Evolutionary conservation across 108 stramenopile genomes (phyloP).

Genomic region (Pinguiococcus pyrenoidosus): DNA sequence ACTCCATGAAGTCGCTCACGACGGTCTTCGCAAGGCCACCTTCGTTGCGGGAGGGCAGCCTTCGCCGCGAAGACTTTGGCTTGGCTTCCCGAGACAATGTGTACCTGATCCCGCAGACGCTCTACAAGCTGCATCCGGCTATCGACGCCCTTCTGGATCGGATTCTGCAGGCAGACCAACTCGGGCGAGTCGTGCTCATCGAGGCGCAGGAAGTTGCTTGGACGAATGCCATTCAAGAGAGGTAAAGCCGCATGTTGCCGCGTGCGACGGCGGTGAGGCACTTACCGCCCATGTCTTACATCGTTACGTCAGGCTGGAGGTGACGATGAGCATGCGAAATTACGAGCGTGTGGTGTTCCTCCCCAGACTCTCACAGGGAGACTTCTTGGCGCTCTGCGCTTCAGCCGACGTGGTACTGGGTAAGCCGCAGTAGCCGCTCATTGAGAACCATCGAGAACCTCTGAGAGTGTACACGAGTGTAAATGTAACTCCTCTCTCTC

Average conservation of each 20-base stretch:
- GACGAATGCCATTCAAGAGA: constrained; percentile 1
- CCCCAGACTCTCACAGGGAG: too few relatives aligned
- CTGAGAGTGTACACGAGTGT: too few relatives aligned
- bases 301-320: background rate
- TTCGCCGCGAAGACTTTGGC: constrained; percentile 6
- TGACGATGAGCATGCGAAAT: background rate
- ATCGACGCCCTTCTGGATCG: constrained; percentile 16
- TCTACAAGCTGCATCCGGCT: constrained; percentile 34
- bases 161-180: constrained; percentile 7
- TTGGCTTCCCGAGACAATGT: constrained; percentile 6
- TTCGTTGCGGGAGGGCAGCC: background rate
- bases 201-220: background rate
- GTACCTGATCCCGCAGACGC: constrained; percentile 26
- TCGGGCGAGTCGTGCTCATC: background rate
- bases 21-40: constrained; percentile 13
- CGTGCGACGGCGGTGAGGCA: too few relatives aligned
- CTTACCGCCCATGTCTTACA: background rate
- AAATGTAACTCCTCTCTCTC: too few relatives aligned
- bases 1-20: constrained; percentile 26
- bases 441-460: too few relatives aligned
- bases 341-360: constrained; percentile 3
- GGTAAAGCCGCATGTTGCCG: too few relatives aligned
- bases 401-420: constrained; percentile 28
- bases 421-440: too few relatives aligned
- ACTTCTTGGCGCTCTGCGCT: constrained; percentile 13